Evolutionary conservation across 2,329 filamentous ascomycete genomes (phyloP), one percentile per base, ranked within the genome.

Genomic region (Sarocladiaceae sp.): DNA sequence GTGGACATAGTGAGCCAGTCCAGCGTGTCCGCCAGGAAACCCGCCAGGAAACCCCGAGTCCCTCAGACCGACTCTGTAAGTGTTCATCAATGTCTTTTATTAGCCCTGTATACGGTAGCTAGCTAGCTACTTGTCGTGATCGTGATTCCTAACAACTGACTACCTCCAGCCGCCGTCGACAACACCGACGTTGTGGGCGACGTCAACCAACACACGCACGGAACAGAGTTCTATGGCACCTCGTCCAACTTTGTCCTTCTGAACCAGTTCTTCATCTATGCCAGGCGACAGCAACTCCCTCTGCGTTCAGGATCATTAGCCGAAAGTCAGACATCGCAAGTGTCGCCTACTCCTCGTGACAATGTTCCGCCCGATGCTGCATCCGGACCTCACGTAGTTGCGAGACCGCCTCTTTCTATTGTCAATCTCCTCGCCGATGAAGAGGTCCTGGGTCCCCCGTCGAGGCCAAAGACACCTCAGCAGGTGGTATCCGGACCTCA

Each of bases 171-270:
- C 23, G 37, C 37, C 19, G 23, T 41, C 20, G 23, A 41, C 15
- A 41, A 29, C 19, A 16, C 37, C 23, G 37, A 29, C 19, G 23
- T 41, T n/a, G 24, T 41, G 19, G 37, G 37, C 9, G 37, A 41
- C 23, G 24, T 41, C 9, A 29, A 41, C 20, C 37, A 41, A 18
- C 37, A 29, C 37, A 41, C 37, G 5, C 21, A 27, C 20, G 24
- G 37, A 16, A 41, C 37, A n/a, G 34, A 39, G 18, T 39, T 39
- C 34, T 39, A 39, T 39, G 34, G 34, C 11, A 24, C 34, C 4
- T 39, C 34, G 9, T 39, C 34, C 10, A 39, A 39, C n/a, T 39
- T 39, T 15, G 34, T 39, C 20, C 34, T 39, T 39, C 34, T 39
- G 12, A 39, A 39, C 16, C 34, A 39, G 20, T 39, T 39, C 16